Percentiles rank a stretch among this genome's conserved stretches.
Conservation (phyloP, 768 basidiomycete species). For the Suillus tomentosus region DNA sequence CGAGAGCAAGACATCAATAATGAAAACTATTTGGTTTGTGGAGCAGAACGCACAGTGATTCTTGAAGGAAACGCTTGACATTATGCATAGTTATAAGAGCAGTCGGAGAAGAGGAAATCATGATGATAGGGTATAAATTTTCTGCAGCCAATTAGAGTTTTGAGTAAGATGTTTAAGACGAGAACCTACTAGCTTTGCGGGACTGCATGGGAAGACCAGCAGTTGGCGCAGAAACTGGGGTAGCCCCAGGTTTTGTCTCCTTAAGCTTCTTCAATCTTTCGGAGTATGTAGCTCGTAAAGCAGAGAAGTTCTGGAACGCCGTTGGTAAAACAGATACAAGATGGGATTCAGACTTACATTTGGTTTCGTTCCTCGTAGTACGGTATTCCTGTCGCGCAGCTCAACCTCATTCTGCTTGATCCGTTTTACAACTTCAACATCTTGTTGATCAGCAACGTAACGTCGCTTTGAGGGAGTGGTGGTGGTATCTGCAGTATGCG, state of each 20-base stretch:
- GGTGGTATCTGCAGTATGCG: constrained; percentile 29
- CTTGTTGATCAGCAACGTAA: constrained; percentile 76
- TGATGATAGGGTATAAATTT: constrained; percentile 89
- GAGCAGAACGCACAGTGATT: constrained; percentile 60
- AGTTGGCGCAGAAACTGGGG: constrained; percentile 40
- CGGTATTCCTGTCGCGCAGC: constrained; percentile 78
- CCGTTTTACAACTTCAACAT: constrained; percentile 85
- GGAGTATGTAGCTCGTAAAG: constrained; percentile 61
- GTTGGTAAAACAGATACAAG: neutral
- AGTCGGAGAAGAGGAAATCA: constrained; percentile 93
- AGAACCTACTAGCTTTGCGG: constrained; percentile 67
- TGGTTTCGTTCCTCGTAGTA: constrained; percentile 79
- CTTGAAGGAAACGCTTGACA: constrained; percentile 91
- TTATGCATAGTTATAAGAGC: constrained; percentile 98
- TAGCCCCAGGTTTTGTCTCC: constrained; percentile 60
- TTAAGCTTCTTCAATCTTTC: constrained; percentile 82
- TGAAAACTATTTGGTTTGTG: neutral
- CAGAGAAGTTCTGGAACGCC: constrained; percentile 71
- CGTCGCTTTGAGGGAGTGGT: constrained; percentile 67
- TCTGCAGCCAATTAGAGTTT: constrained; percentile 38
- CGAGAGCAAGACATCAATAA: neutral
- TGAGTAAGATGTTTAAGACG: neutral
- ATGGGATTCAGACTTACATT: constrained; percentile 56
- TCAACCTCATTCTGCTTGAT: constrained; percentile 77
- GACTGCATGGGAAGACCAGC: constrained; percentile 45